Evolutionary conservation across 2,329 filamentous ascomycete genomes (phyloP).

Genomic region (Colletotrichum lupini): DNA sequence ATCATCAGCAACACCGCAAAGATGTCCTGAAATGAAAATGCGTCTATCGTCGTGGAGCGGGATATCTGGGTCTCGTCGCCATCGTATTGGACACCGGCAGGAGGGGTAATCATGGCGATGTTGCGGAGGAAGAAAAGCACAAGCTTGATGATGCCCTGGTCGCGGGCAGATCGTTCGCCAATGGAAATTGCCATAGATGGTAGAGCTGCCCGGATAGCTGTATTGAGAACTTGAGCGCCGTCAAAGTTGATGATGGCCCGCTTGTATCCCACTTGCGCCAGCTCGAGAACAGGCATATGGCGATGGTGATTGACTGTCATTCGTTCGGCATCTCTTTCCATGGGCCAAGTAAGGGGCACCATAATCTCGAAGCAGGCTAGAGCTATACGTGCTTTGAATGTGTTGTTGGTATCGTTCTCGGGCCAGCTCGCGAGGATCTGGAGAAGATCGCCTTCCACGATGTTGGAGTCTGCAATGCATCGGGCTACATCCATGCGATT

Average conservation of each 20-base stretch:
- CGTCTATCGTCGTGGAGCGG: slow-evolving; percentile 86
- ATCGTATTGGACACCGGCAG: slow-evolving; percentile 78
- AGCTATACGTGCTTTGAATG: slow-evolving; percentile 81
- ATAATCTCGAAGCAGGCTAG: slow-evolving; percentile 90
- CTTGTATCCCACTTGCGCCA: slow-evolving; percentile 92
- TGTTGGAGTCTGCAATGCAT: slow-evolving; percentile 89
- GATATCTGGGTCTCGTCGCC: slow-evolving; percentile 93
- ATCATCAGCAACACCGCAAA: slow-evolving; percentile 87
- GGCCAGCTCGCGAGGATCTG: slow-evolving; percentile 89
- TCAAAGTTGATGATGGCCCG: slow-evolving; percentile 87
- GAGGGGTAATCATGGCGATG: slow-evolving; percentile 83
- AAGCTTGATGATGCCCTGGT: slow-evolving; percentile 93
- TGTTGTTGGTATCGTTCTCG: slow-evolving; percentile 77
- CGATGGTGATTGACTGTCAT: slow-evolving; percentile 95
- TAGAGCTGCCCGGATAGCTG: slow-evolving; percentile 82
- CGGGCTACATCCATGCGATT: slow-evolving; percentile 95
- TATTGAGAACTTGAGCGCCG: slow-evolving; percentile 79
- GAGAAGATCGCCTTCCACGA: slow-evolving; percentile 90
- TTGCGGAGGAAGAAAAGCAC: slow-evolving; percentile 91
- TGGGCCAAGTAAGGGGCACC: slow-evolving; percentile 93
- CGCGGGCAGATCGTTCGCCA: slow-evolving; percentile 79
- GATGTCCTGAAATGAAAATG: slow-evolving; percentile 91
- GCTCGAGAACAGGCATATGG: slow-evolving; percentile 88
- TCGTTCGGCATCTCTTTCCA: slow-evolving; percentile 80
- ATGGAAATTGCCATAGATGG: slow-evolving; percentile 86